Evolutionary conservation across 1,284 basidiomycete genomes (phyloP).

Genomic region (Exobasidium cylindrosporum): DNA sequence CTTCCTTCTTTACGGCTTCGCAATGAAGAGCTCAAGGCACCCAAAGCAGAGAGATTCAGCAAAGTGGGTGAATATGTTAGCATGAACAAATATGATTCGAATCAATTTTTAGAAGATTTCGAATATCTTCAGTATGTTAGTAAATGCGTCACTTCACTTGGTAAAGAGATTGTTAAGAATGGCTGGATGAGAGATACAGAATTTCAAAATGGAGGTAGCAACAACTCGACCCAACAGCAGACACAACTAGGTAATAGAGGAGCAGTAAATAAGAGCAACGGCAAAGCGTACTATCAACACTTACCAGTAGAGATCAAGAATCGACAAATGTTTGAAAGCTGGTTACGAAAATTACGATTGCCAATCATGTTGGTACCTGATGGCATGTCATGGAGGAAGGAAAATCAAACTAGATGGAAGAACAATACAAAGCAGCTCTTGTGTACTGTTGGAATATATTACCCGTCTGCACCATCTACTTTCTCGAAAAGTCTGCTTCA

Average conservation of each 20-base stretch:
- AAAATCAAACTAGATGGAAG: constrained; percentile 15
- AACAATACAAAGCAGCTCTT: background rate
- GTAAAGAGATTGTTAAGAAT: background rate
- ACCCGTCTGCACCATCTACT: background rate
- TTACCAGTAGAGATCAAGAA: background rate
- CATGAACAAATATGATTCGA: constrained; percentile 8
- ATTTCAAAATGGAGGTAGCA: background rate
- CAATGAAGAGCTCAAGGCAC: background rate
- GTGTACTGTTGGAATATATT: background rate
- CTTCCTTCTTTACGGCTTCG: background rate
- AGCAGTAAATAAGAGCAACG: background rate
- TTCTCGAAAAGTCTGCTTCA: constrained; percentile 1
- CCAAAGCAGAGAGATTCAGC: background rate
- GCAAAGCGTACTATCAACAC: background rate
- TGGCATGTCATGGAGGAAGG: constrained; percentile 13
- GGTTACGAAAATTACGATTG: background rate
- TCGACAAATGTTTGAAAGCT: constrained; percentile 9
- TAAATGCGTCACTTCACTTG: background rate
- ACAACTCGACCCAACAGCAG: background rate
- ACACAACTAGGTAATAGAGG: background rate
- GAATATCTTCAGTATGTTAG: constrained; percentile 13
- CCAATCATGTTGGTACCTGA: constrained; percentile 20
- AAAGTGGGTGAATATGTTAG: constrained; percentile 7
- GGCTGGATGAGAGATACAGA: background rate
- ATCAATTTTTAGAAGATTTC: constrained; percentile 13